Percentiles rank a stretch among this genome's conserved stretches.
phyloP scores from a whole-genome alignment of 495 filamentous ascomycete species.

The Xylaria longipes region DNA sequence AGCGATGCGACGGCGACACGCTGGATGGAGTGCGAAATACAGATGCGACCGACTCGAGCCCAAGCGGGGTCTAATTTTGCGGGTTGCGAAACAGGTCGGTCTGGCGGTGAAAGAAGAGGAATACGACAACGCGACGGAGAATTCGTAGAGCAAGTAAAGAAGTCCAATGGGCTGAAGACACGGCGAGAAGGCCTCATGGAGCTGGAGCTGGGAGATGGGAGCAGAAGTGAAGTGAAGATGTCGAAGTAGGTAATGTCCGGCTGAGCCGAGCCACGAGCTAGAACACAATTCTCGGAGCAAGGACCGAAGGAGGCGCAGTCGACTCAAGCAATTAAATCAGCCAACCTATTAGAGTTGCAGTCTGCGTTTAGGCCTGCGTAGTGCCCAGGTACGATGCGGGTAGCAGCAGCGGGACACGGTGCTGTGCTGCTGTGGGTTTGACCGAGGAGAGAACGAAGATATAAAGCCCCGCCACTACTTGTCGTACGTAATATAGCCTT shows the following conservation, averaged over 20 bases:
- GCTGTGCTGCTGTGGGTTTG: neutral
- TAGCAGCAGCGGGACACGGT: neutral
- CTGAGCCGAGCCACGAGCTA: conserved; percentile 11
- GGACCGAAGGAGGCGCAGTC: conserved; percentile 13
- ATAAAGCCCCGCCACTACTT: neutral
- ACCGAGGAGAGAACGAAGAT: neutral
- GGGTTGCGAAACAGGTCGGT: conserved; percentile 15
- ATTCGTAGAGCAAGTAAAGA: neutral
- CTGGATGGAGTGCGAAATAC: neutral
- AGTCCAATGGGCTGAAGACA: neutral
- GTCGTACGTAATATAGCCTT: neutral
- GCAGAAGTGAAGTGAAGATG: neutral
- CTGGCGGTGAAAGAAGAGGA: conserved; percentile 7
- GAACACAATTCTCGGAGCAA: neutral
- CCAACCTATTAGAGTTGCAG: conserved; percentile 13
- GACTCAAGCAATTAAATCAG: conserved; percentile 4
- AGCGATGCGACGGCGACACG: neutral
- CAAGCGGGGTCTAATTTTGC: conserved; percentile 10
- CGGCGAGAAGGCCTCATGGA: conserved; percentile 21
- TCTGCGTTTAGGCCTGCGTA: neutral
- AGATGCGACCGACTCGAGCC: conserved; percentile 16
- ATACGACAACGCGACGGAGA: neutral
- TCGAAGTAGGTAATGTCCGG: conserved; percentile 15
- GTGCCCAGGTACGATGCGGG: conserved; percentile 2
- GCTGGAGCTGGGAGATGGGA: neutral